phyloP scores from a whole-genome alignment of 1,284 basidiomycete species.

The Melampsora americana region DNA sequence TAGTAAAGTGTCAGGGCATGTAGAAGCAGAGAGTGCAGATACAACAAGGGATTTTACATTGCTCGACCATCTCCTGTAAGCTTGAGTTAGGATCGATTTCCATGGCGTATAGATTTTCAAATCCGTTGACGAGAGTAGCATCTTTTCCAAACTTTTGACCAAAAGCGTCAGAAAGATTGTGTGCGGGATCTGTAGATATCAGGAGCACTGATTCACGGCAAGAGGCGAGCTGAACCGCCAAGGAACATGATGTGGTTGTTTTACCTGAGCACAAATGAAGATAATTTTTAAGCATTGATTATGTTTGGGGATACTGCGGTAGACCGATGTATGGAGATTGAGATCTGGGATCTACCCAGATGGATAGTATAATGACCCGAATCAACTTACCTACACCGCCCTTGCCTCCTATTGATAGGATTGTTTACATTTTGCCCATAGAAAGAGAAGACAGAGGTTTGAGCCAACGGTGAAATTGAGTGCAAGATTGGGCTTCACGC shows the following conservation, averaged over 20 bases:
- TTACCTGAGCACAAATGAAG: slow-evolving; percentile 64
- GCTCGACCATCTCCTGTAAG: slow-evolving; percentile 98
- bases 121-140: slow-evolving; percentile 97
- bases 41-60: slow-evolving; percentile 63
- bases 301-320: too few relatives aligned
- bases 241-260: slow-evolving; percentile 90
- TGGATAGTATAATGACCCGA: background rate
- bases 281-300: background rate
- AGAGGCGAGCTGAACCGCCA: slow-evolving; percentile 87
- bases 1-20: background rate
- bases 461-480: background rate
- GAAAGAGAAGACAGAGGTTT: background rate
- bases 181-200: slow-evolving; percentile 96
- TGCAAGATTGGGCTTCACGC: slow-evolving; percentile 43
- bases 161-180: slow-evolving; percentile 98
- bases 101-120: slow-evolving; percentile 95
- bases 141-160: slow-evolving; percentile 99
- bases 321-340: too few relatives aligned
- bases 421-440: background rate
- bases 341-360: too few relatives aligned
- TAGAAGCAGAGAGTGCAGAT: background rate
- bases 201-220: slow-evolving; percentile 84
- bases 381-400: slow-evolving; percentile 47
- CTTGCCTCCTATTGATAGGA: slow-evolving; percentile 46
- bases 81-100: slow-evolving; percentile 97